phyloP scores from a whole-genome alignment of 2,329 filamentous ascomycete species.

The Lasiodiplodia gonubiensis region DNA sequence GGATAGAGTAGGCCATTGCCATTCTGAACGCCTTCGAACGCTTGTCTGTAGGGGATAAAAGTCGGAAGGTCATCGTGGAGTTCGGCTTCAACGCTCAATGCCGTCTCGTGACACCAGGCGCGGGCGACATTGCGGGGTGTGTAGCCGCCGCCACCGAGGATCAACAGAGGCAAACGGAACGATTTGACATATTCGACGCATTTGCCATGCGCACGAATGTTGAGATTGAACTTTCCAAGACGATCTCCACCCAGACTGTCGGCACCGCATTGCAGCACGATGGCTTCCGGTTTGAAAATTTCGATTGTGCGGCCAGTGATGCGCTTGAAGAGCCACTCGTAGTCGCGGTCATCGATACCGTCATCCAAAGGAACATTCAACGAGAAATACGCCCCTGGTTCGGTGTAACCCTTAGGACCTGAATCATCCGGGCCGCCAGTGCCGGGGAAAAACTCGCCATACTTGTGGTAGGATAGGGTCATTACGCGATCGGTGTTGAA shows the following conservation, averaged over 20 bases:
- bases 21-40: constrained; percentile 81
- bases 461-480: constrained; percentile 96
- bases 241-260: constrained; percentile 94
- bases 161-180: constrained; percentile 78
- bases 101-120: constrained; percentile 96
- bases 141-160: constrained; percentile 95
- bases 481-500: constrained; percentile 88
- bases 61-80: constrained; percentile 76
- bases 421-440: constrained; percentile 88
- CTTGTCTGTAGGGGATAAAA: constrained; percentile 83
- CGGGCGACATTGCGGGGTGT: constrained; percentile 95
- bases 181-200: constrained; percentile 90
- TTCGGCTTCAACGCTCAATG: constrained; percentile 78
- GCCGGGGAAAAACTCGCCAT: constrained; percentile 92
- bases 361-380: constrained; percentile 91
- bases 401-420: constrained; percentile 80
- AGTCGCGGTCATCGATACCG: constrained; percentile 89
- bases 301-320: constrained; percentile 80
- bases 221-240: constrained; percentile 93
- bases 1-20: constrained; percentile 75
- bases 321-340: constrained; percentile 80
- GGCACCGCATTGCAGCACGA: constrained; percentile 93
- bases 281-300: constrained; percentile 85
- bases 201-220: constrained; percentile 90
- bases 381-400: constrained; percentile 85